Evolutionary conservation across 2,329 filamentous ascomycete genomes (phyloP), one percentile per base, ranked within the genome.

Genomic region (Alternaria arborescens): DNA sequence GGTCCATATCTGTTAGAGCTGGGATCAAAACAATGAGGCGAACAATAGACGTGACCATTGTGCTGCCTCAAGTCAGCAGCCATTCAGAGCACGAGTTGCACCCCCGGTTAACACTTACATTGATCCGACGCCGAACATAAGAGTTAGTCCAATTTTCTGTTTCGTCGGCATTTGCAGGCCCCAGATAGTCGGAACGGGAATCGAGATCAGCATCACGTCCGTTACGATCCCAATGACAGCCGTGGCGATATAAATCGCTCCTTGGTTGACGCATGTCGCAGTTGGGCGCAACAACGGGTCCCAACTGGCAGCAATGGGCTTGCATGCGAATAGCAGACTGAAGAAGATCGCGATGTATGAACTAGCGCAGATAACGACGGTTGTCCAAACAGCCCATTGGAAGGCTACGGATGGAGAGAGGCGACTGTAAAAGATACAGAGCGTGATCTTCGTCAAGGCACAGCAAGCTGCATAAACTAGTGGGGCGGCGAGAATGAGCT

Each of bases 311-410:
- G 63, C 55, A 41, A 73, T 66, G 4, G 68, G 71, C 26, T 55
- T 58, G 46, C 70, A 73, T 14, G 71, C 62, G 28, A 72, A 72
- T 5, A 73, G 7, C 5, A 71, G 52, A 40, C 62, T 62, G 57
- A 73, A 71, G 41, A 70, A 68, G n/a, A 70, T 60, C n/a, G 57
- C 61, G 2, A 60, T 60, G 42, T 69, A 69, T 32, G 63, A 62
- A 16, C 64, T 62, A 14, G 69, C 43, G 26, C 63, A 66, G 52
- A 73, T 34, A 38, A 69, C 58, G 22, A 67, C 47, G 20, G 64
- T 69, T 8, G 38, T 43, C 48, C 56, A 64, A n/a, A 69, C 62
- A 8, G 58, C 55, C 4, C 47, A n/a, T 26, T 65, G 66, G 20
- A 63, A 70, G 10, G 38, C 16, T 6, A 28, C 38, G 18, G 46